Evolutionary conservation across 202 grass and related monocot genomes (phyloP).

Genomic region (Eragrostis tef): DNA sequence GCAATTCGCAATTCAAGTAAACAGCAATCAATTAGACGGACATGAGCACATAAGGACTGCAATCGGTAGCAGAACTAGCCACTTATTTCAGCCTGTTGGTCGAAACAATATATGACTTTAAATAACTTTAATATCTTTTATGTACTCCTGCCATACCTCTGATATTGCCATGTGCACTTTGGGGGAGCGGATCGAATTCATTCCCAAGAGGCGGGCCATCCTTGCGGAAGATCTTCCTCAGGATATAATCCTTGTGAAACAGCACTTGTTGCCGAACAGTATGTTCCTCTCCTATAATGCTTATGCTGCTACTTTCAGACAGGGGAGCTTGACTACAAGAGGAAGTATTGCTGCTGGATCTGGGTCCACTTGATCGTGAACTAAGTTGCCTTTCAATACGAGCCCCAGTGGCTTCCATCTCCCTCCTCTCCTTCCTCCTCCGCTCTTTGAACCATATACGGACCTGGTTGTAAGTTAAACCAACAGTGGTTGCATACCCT

Average conservation of each 20-base stretch:
- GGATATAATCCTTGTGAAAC: conserved; percentile 78
- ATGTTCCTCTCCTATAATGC: conserved; percentile 51
- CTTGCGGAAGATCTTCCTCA: conserved; percentile 86
- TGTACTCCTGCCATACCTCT: conserved; percentile 55
- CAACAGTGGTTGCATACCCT: conserved; percentile 66
- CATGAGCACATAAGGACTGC: conserved; percentile 1
- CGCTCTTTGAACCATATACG: conserved; percentile 93
- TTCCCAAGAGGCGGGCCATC: conserved; percentile 82
- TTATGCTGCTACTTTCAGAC: conserved; percentile 41
- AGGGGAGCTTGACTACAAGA: conserved; percentile 36
- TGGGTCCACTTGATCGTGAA: conserved; percentile 49
- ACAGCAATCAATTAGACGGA: not conserved
- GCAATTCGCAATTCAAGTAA: conserved; percentile 20
- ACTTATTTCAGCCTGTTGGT: conserved; percentile 33
- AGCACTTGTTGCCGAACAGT: conserved; percentile 63
- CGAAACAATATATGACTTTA: not conserved
- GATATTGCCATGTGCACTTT: conserved; percentile 37
- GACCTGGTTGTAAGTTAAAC: conserved; percentile 80
- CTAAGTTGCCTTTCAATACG: conserved; percentile 44
- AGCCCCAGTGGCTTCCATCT: conserved; percentile 44
- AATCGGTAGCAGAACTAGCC: conserved; percentile 1
- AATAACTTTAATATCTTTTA: conserved; percentile 10
- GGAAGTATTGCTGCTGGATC: conserved; percentile 47
- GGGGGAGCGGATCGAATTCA: conserved; percentile 65
- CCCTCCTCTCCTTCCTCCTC: conserved; percentile 90